Evolutionary conservation across 768 basidiomycete species (phyloP), one percentile per base, ranked within the genome.

Genomic region (Suillus subluteus): DNA sequence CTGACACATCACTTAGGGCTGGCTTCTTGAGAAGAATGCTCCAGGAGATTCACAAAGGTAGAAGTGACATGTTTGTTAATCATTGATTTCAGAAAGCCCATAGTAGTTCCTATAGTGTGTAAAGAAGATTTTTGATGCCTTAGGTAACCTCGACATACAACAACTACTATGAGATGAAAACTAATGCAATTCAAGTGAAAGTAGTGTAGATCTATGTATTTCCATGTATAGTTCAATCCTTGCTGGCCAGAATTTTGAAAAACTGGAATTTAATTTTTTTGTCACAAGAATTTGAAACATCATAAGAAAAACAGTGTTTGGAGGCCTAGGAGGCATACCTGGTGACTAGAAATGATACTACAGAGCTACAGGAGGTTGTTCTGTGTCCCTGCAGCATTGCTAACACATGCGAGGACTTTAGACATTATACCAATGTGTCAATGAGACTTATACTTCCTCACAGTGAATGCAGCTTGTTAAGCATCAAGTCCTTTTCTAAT

Each of bases 361-460:
- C 2, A 3, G 32, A 32, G 37, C 50, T 40, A 61, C 13, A 21
- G 21, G 48, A 35, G 8, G 41, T n/a, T n/a, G 21, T 30, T 41
- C 18, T 32, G 35, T 15, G 21, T 13, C 18, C 13, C 30, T 4
- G 32, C 32, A 2, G 30, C 54, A 55, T 21, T 11, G 32, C 35
- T 9, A 37, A 37, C 35, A 7, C 35, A 37, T 6, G 9, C 1
- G 35, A 37, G 35, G 35, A 37, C 35, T 37, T 37, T 6, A 1
- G 40, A 30, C 3, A 40, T 56, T 11, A 59, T 35, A 52, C 65
- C 65, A 37, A 66, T 48, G 23, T 46, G 50, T 16, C 70, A 52
- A 38, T 71, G 70, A 18, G 70, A 71, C 50, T 66, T 66, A n/a
- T 67, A 71, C 62, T 67, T 67, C 35, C 66, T 71, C 30, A 71